Percentiles rank a stretch among this genome's conserved stretches.
Evolutionary conservation across 371 early-diverging fungal genomes (phyloP).

Genomic region (Gilbertella persicaria): DNA sequence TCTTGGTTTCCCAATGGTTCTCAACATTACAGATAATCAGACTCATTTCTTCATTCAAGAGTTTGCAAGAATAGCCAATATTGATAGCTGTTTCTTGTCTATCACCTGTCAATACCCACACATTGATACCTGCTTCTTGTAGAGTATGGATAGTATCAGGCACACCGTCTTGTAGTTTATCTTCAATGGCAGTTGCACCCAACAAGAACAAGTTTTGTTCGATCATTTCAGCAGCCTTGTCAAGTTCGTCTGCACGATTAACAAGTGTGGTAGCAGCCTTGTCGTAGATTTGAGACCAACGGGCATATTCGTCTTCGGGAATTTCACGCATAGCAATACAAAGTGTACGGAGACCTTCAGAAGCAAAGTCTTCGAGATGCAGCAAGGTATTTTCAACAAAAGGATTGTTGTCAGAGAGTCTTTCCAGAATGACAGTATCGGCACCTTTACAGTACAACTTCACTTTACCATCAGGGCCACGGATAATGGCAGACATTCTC

Average conservation of each 20-base stretch:
- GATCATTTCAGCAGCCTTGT: conserved; percentile 92
- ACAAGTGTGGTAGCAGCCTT: conserved; percentile 88
- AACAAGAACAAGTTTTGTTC: conserved; percentile 89
- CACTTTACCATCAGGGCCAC: conserved; percentile 85
- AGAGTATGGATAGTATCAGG: conserved; percentile 96
- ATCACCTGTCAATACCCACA: conserved; percentile 98
- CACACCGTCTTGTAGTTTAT: conserved; percentile 97
- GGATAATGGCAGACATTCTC: conserved; percentile 91
- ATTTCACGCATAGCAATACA: conserved; percentile 94
- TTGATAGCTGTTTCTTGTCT: conserved; percentile 94
- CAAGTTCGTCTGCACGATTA: conserved; percentile 86
- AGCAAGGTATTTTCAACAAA: conserved; percentile 75
- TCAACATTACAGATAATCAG: conserved; percentile 81
- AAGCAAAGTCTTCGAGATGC: conserved; percentile 87
- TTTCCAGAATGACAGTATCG: conserved; percentile 95
- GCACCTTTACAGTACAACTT: conserved; percentile 97
- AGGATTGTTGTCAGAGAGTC: conserved; percentile 70
- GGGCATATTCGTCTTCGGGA: conserved; percentile 83
- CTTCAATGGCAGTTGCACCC: conserved; percentile 99
- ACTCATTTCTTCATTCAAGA: conserved; percentile 84
- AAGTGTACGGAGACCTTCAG: conserved; percentile 91
- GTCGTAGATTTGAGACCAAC: conserved; percentile 84
- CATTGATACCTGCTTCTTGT: conserved; percentile 90
- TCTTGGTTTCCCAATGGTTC: conserved; percentile 78
- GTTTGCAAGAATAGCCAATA: conserved; percentile 90